Base-by-base conservation (phyloP, 768 basidiomycete species). In the Phlebiopsis flavidoalba region DNA sequence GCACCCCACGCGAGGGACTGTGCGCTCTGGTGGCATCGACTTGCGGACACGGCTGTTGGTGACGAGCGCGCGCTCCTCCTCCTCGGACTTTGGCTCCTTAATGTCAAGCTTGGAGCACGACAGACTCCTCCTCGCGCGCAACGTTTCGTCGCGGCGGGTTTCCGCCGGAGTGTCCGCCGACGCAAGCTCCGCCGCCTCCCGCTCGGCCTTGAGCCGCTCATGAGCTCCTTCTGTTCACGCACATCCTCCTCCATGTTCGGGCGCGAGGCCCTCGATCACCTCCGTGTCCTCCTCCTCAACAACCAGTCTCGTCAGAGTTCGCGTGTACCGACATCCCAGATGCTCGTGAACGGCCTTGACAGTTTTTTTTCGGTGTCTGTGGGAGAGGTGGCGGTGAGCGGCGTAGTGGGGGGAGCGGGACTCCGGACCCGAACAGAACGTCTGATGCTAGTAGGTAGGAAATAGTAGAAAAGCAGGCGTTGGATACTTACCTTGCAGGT, bases 1-100 rank as follows among this genome's bases (percentile, higher is more conserved):
- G 89, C 77, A 40, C 93, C 93, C 92, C 92, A 95, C 2, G 88
- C 90, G 57, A 88, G 78, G 37, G 86, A 85, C 73, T 88, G n/a
- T 90, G 66, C 83, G 82, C 68, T 84, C 81, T 11, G 92, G 86
- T 64, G 86, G 81, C 63, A 87, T 69, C 51, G 77, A 62, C 14
- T 54, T 69, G 33, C 79, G 73, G 54, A 86, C 77, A 50, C 92
- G 81, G 51, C 80, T 81, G 70, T 93, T 93, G 33, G 85, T 80
- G 19, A 76, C 80, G 55, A 89, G 79, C 50, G 73, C 75, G 48
- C 83, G 79, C 64, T 87, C 81, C 71, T 88, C 76, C 2, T 10
- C 43, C 50, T 67, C 86, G 3, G 26, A 31, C 26, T 31, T 31
- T 8, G 85, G 85, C 59, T 91, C 86, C 71, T 85, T 87, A 74